Evolutionary conservation across 805 yeast species (phyloP), one percentile per base, ranked within the genome.

Genomic region (Schwanniomyces sp.): DNA sequence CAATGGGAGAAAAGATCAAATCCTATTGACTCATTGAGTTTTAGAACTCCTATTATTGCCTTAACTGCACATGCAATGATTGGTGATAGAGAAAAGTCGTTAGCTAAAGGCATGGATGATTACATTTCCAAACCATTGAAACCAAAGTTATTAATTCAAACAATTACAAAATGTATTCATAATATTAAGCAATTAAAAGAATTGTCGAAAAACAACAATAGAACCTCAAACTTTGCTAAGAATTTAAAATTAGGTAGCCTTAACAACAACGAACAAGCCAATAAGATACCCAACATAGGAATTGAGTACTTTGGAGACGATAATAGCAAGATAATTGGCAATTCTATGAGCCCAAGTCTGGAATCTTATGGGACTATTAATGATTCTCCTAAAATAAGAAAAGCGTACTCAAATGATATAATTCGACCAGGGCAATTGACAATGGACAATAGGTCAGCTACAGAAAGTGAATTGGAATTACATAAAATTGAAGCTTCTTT

Each of bases 21-120:
- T 52, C 90, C 91, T 39, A 80, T 82, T 18, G 85, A 82, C 61
- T 79, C 85, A 7, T 77, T 84, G 44, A 78, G 87, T 28, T 82
- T 85, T 51, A 77, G 95, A 49, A 86, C 92, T 1, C 96, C 96
- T 17, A 89, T 89, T 56, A 88, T 89, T 58, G 96, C 96, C 1
- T 74, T 89, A 49, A 90, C 96, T 0, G 96, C 96, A 0, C 96
- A 89, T 65, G 96, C 96, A 3, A 90, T 89, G 96, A 75, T 89
- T 71, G 96, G 96, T 41, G 96, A 90, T 66, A 74, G 96, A 44
- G 96, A 89, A 62, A 78, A 86, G 57, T 88, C 96, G 50, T 72
- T 89, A 66, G 87, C 87, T 52, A 91, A 91, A 36, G 95, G 91
- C 52, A 89, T 89, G 96, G 96, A 89, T 66, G 96, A 90, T 63